Evolutionary conservation across 2,329 filamentous ascomycete species (phyloP), one percentile per base, ranked within the genome.

Genomic region (Nothomitra cinnamomea): DNA sequence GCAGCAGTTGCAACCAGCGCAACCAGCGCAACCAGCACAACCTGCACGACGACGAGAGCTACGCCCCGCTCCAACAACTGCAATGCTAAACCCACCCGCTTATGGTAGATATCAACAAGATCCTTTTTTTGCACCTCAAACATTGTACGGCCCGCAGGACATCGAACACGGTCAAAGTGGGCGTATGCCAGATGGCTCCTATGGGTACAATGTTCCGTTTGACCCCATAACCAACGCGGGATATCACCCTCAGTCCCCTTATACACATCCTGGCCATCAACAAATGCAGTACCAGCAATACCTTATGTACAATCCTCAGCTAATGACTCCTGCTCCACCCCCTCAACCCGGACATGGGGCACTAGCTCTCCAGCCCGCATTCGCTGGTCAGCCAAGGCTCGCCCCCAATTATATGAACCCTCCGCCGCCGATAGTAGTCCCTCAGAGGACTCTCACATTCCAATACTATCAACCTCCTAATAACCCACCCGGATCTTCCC

Each of bases 401-500:
- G 45, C 45, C 19, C 45, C 45, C 2, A 49, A 17, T 49, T 28
- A 49, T 24, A 35, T 28, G 19, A 19, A 5, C 19, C 45, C 25
- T 19, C 25, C 24, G n/a, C 13, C 45, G 3, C 45, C 45, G 17
- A 13, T 19, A 17, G 24, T 17, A 10, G 24, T 28, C 5, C 45
- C 45, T 49, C 45, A 49, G 19, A 24, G 45, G n/a, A 24, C 45
- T n/a, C 24, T 49, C 6, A 49, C 45, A n/a, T 49, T 49, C 24
- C 45, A 49, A 49, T 49, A 49, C 24, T 49, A 49, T 13, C 45
- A 49, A 12, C 45, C 45, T 19, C 45, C 45, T 6, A 28, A n/a
- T n/a, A 49, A 49, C 13, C 45, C n/a, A 35, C 25, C 45, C 45
- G 45, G 45, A 28, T 28, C 45, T 35, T 32, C 45, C 32, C 45